Base-by-base conservation (phyloP, 176 grass and related monocot species). In the Aegilops sharonensis region DNA sequence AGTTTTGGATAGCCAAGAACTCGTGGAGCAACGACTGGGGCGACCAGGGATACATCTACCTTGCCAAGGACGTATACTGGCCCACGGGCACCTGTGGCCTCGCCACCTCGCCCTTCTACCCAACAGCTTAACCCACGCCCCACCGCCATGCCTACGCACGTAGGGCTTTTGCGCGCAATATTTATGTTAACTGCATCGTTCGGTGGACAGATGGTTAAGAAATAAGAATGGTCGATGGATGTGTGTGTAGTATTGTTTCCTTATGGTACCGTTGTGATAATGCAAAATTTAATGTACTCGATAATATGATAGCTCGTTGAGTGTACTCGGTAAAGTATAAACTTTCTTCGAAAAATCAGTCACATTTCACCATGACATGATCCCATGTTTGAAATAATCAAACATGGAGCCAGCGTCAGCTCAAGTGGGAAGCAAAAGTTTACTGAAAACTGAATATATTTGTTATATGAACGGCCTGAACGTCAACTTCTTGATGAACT, bases 1-100 rank as follows among this genome's bases (percentile, higher is more conserved):
- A 88, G 54, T 91, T 84, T 25, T 91, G 89, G 85, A 84, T 87
- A 8, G 79, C 78, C 27, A 91, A 91, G 75, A 91, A 91, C 48
- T 91, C 89, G 2, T 91, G 89, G 89, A 68, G 89, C 45, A 43
- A 25, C 11, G 75, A 60, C 32, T 91, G 89, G 89, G 89, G 89
- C 15, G 80, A 80, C 9, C 31, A 83, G 12, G 85, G 81, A 14
- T 88, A 91, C 52, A 42, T 87, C 65, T 83, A 79, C 66, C 24
- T 84, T 18, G 83, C 78, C 25, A 91, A 84, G 59, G 80, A 91
- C 64, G 57, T 76, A 4, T 12, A 2, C 57, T 80, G 36, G 43
- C 8, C 73, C 13, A 31, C 4, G 47, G 89, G 85, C 63, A 70
- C 72, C 50, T 54, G 50, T 2, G 50, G 50, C 50, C 50, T 91